A percentile compares a stretch with the other conserved stretches of the same genome.
Evolutionary conservation across 805 yeast genomes (phyloP).

Genomic region (Wickerhamomyces subpelliculosus): DNA sequence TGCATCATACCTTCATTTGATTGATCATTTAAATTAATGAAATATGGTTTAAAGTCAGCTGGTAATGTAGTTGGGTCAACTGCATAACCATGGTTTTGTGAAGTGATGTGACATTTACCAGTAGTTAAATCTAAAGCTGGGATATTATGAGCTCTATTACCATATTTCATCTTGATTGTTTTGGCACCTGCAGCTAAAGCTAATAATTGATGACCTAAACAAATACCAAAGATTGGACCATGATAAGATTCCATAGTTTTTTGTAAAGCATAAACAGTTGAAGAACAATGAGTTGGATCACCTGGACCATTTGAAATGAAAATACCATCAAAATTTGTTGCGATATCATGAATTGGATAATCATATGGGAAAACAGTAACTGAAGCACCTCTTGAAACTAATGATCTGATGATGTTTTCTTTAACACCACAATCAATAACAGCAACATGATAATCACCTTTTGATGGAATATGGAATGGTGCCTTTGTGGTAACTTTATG

Average conservation of each 20-base stretch:
- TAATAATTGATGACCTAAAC: conserved; percentile 94
- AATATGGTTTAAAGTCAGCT: conserved; percentile 76
- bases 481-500: conserved; percentile 92
- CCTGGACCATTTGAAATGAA: conserved; percentile 97
- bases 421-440: conserved; percentile 97
- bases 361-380: conserved; percentile 95
- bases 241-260: conserved; percentile 58
- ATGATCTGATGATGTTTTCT: conserved; percentile 91
- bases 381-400: conserved; percentile 92
- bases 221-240: conserved; percentile 94
- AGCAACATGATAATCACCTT: conserved; percentile 71
- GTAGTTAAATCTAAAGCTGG: conserved; percentile 88
- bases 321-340: conserved; percentile 88
- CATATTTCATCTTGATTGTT: conserved; percentile 89
- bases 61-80: conserved; percentile 79
- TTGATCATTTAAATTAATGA: conserved; percentile 89
- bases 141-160: conserved; percentile 98
- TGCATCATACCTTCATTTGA: conserved; percentile 98
- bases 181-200: conserved; percentile 94
- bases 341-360: conserved; percentile 87
- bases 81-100: conserved; percentile 98
- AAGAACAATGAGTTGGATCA: conserved; percentile 86
- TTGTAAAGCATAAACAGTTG: conserved; percentile 69
- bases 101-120: conserved; percentile 95
- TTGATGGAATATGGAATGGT: conserved; percentile 80